Percentiles rank a stretch among this genome's conserved stretches.
phyloP scores from a whole-genome alignment of 1,284 basidiomycete species.

The Puccinia coronata region DNA sequence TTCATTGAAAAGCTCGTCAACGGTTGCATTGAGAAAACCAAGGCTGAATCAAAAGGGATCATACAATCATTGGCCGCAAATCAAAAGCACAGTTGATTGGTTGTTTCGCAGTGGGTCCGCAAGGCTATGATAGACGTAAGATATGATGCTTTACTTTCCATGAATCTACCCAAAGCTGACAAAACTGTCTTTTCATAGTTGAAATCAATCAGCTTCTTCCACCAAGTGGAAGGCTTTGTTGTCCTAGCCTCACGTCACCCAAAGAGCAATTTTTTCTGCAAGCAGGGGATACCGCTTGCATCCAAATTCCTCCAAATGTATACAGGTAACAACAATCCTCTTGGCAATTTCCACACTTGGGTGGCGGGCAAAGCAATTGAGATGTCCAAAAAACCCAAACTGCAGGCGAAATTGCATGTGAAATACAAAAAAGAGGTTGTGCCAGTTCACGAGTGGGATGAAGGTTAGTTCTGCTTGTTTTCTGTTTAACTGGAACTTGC shows the following conservation, averaged over 20 bases:
- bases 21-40: background rate
- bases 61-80: background rate
- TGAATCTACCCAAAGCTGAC: background rate
- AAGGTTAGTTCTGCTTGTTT: no score
- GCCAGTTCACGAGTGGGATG: no score
- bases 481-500: no score
- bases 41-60: background rate
- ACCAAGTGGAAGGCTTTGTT: constrained; percentile 5
- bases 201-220: constrained; percentile 10
- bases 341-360: background rate
- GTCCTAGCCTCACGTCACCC: background rate
- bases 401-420: no score
- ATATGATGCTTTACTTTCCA: background rate
- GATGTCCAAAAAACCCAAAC: no score
- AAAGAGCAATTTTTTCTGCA: background rate
- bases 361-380: background rate
- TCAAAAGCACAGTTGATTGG: background rate
- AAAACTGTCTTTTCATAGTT: background rate
- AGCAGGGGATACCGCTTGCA: background rate
- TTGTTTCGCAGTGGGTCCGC: background rate
- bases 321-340: background rate
- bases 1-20: background rate
- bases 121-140: background rate
- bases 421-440: no score
- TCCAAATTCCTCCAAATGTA: background rate